phyloP scores from a whole-genome alignment of 495 filamentous ascomycete genomes.

The Aspergillus leporis region DNA sequence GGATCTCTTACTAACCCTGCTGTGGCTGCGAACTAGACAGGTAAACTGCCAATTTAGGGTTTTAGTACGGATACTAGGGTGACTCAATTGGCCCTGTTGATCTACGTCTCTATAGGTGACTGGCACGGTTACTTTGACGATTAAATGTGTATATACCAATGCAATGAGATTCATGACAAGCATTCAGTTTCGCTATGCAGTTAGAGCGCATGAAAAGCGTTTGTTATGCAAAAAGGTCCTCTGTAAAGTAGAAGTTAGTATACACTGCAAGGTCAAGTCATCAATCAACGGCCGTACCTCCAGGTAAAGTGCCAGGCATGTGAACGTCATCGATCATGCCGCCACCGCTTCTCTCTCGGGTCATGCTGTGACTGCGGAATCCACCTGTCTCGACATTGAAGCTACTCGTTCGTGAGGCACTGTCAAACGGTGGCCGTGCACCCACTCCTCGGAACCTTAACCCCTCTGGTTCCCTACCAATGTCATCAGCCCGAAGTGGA shows the following conservation, averaged over 20 bases:
- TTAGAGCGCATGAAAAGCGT: background rate
- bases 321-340: slow-evolving; percentile 35
- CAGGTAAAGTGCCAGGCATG: slow-evolving; percentile 28
- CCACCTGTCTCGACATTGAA: slow-evolving; percentile 41
- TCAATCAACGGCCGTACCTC: background rate
- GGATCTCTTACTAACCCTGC: slow-evolving; percentile 31
- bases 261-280: background rate
- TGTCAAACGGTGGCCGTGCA: slow-evolving; percentile 34
- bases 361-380: slow-evolving; percentile 38
- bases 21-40: slow-evolving; percentile 30
- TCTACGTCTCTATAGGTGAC: background rate
- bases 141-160: slow-evolving; percentile 18
- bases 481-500: slow-evolving; percentile 27
- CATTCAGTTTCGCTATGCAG: slow-evolving; percentile 2
- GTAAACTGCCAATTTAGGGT: background rate
- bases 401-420: slow-evolving; percentile 39
- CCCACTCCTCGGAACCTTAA: slow-evolving; percentile 37
- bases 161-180: slow-evolving; percentile 18
- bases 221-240: background rate
- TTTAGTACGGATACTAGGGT: background rate
- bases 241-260: background rate
- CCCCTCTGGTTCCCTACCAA: slow-evolving; percentile 30
- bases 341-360: slow-evolving; percentile 33
- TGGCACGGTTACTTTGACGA: slow-evolving; percentile 5
- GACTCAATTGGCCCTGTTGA: background rate